phyloP scores from a whole-genome alignment of 805 yeast species.

The Torulaspora delbrueckii region DNA sequence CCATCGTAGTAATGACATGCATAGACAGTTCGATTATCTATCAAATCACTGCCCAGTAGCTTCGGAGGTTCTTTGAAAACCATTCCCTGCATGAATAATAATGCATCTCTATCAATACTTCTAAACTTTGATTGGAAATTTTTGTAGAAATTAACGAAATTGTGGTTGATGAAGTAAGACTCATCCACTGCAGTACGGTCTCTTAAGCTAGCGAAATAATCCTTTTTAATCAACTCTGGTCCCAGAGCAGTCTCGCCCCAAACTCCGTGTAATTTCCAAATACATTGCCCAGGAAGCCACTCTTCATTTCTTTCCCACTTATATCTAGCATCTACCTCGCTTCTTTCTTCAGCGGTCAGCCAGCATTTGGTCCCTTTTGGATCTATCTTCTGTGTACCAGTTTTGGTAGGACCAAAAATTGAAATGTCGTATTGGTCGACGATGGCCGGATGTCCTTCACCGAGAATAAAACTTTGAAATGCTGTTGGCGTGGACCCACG shows the following conservation, averaged over 20 bases:
- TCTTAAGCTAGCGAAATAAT: conserved; percentile 44
- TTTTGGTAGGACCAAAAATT: conserved; percentile 69
- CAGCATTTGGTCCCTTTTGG: conserved; percentile 69
- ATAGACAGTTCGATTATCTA: conserved; percentile 62
- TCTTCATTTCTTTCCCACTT: conserved; percentile 59
- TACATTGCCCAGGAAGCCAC: conserved; percentile 74
- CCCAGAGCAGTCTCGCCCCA: conserved; percentile 51
- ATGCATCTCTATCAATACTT: conserved; percentile 40
- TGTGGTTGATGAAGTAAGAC: conserved; percentile 55
- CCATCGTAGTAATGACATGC: conserved; percentile 96
- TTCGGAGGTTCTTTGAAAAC: conserved; percentile 73
- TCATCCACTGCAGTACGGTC: conserved; percentile 41
- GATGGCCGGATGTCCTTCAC: conserved; percentile 66
- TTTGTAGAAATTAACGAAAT: conserved; percentile 59
- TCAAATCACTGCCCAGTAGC: conserved; percentile 46
- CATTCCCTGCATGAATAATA: conserved; percentile 74
- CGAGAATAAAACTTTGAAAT: conserved; percentile 65
- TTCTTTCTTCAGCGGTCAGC: conserved; percentile 48
- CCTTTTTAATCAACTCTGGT: conserved; percentile 39
- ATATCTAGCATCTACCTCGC: conserved; percentile 49
- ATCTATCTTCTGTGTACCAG: conserved; percentile 52
- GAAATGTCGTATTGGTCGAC: conserved; percentile 70
- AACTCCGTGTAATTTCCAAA: conserved; percentile 75
- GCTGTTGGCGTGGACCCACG: conserved; percentile 82
- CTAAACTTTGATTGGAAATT: conserved; percentile 48